These are phyloP conservation scores for Eurotiales sp. DNA, from an alignment of 2,329 filamentous ascomycete genomes.

Conservation along the genomic window DNA sequence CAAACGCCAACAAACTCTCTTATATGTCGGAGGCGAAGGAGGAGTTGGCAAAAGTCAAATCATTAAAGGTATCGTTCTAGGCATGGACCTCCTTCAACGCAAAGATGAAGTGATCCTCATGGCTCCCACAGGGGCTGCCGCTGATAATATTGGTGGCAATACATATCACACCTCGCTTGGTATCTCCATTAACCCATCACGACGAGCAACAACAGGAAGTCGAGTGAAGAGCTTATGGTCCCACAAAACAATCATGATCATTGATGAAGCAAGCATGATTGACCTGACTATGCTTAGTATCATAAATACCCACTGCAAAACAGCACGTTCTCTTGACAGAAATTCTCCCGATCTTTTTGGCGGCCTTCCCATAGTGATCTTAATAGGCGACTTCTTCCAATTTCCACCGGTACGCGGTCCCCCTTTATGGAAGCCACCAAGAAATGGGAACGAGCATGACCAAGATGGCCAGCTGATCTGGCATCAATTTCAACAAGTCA, in stretches of 20 bases:
- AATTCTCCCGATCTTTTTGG: background rate
- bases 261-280: constrained; percentile 10
- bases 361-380: background rate
- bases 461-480: background rate
- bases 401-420: background rate
- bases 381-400: background rate
- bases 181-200: constrained; percentile 1
- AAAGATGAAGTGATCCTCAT: constrained; percentile 9
- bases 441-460: background rate
- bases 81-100: constrained; percentile 3
- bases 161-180: constrained; percentile 4
- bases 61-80: constrained; percentile 8
- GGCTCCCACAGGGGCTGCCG: constrained; percentile 2
- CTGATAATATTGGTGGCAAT: constrained; percentile 7
- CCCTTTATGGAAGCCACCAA: background rate
- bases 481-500: background rate
- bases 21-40: constrained; percentile 7
- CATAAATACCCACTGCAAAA: background rate
- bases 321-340: background rate
- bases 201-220: background rate
- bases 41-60: constrained; percentile 11
- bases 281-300: constrained; percentile 8
- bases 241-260: constrained; percentile 6
- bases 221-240: constrained; percentile 2
- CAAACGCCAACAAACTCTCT: constrained; percentile 3